Conservation (phyloP, 2,329 filamentous ascomycete species). For the Xylariaceae sp. region DNA sequence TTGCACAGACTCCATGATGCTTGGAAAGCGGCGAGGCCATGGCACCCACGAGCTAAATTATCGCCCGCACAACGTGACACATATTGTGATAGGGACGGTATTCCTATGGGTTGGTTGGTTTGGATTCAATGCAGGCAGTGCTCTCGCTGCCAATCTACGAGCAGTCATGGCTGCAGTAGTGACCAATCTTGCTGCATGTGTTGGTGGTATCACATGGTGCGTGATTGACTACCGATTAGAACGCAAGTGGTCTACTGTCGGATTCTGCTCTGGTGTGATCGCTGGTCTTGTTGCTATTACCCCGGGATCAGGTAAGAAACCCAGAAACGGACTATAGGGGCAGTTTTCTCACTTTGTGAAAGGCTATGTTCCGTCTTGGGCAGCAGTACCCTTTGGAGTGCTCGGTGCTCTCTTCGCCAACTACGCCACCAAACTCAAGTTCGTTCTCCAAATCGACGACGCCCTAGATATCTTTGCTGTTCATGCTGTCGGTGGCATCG, state of each 20-base stretch:
- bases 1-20: conserved; percentile 68
- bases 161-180: conserved; percentile 83
- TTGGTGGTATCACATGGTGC: conserved; percentile 86
- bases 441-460: conserved; percentile 74
- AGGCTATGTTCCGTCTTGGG: conserved; percentile 77
- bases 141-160: conserved; percentile 74
- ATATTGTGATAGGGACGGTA: conserved; percentile 87
- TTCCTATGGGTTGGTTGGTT: conserved; percentile 97
- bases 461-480: conserved; percentile 86
- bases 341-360: conserved; percentile 5
- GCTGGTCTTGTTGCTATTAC: conserved; percentile 86
- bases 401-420: conserved; percentile 76
- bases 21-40: conserved; percentile 80
- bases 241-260: conserved; percentile 87
- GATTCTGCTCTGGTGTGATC: conserved; percentile 88
- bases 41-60: conserved; percentile 87
- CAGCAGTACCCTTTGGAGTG: conserved; percentile 74
- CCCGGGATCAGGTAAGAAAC: conserved; percentile 65
- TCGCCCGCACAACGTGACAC: conserved; percentile 87
- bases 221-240: conserved; percentile 84
- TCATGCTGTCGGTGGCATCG: conserved; percentile 71
- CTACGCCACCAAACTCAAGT: conserved; percentile 89
- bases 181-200: conserved; percentile 79
- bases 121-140: conserved; percentile 87
- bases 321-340: neutral